phyloP scores from a whole-genome alignment of 2,329 filamentous ascomycete genomes.

The Colletotrichum lentis region DNA sequence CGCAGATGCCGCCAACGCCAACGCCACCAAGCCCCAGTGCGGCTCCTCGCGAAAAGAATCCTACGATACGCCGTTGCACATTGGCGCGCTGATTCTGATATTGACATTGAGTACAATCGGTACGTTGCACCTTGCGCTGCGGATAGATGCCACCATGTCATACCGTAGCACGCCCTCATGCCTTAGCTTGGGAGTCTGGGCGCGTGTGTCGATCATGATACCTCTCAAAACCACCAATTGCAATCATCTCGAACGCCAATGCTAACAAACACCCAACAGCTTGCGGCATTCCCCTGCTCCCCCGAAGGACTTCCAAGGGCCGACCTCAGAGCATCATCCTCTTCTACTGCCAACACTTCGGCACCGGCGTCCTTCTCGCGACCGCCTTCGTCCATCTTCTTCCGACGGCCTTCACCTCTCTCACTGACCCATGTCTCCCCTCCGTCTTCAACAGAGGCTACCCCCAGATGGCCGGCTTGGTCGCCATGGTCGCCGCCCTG shows the following conservation, averaged over 20 bases:
- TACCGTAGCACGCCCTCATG: not conserved
- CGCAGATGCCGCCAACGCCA: slow-evolving; percentile 37
- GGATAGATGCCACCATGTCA: not conserved
- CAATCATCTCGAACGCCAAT: not conserved
- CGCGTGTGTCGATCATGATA: not conserved
- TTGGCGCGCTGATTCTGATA: slow-evolving; percentile 73
- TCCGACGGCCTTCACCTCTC: slow-evolving; percentile 71
- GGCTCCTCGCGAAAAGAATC: slow-evolving; percentile 60
- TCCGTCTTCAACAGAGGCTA: slow-evolving; percentile 82
- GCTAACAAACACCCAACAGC: slow-evolving; percentile 50
- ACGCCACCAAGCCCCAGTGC: slow-evolving; percentile 58
- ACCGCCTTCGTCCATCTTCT: slow-evolving; percentile 84
- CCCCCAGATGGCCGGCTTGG: slow-evolving; percentile 78
- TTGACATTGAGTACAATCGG: slow-evolving; percentile 66
- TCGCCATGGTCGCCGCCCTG: slow-evolving; percentile 84
- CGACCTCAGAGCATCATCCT: slow-evolving; percentile 67
- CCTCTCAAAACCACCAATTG: not conserved
- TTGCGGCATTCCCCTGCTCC: slow-evolving; percentile 72
- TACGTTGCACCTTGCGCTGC: slow-evolving; percentile 45
- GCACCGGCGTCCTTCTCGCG: slow-evolving; percentile 85
- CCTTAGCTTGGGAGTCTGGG: too few relatives aligned
- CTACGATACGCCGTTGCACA: slow-evolving; percentile 73
- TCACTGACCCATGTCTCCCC: slow-evolving; percentile 77
- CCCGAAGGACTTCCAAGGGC: slow-evolving; percentile 64
- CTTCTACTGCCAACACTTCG: slow-evolving; percentile 76